phyloP scores from a whole-genome alignment of 208 protist species.

The Acanthamoeba culbertsoni region DNA sequence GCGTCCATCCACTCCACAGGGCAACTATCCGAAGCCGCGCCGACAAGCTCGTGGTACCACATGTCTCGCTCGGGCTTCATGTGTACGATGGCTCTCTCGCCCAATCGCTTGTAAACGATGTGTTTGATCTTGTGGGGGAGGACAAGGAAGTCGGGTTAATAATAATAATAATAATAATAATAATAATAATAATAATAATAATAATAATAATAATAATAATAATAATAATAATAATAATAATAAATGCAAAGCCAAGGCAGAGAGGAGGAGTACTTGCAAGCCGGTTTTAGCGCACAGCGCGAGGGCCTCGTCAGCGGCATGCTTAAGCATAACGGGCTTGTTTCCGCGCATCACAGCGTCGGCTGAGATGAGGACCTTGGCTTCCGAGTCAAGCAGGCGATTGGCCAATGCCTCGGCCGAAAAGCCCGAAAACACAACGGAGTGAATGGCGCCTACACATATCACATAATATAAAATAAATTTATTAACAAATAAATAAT shows the following conservation, averaged over 20 bases:
- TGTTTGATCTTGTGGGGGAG: neutral
- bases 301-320: slow-evolving; percentile 85
- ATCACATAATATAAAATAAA: neutral
- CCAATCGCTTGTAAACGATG: neutral
- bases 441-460: slow-evolving; percentile 50
- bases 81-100: slow-evolving; percentile 83
- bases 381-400: slow-evolving; percentile 81
- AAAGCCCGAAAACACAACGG: slow-evolving; percentile 82
- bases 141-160: no score
- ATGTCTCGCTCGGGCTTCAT: slow-evolving; percentile 64
- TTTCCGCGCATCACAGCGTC: slow-evolving; percentile 82
- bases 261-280: neutral
- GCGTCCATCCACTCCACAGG: slow-evolving; percentile 89
- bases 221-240: neutral
- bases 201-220: neutral
- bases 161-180: neutral
- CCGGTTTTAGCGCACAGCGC: slow-evolving; percentile 69
- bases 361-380: slow-evolving; percentile 75
- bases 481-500: neutral
- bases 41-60: slow-evolving; percentile 50
- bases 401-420: slow-evolving; percentile 78
- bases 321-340: slow-evolving; percentile 91
- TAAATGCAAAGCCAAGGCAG: neutral
- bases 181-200: neutral
- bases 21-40: slow-evolving; percentile 74